phyloP scores from a whole-genome alignment of 257 asterid genomes.

The Scutellaria galericulata region DNA sequence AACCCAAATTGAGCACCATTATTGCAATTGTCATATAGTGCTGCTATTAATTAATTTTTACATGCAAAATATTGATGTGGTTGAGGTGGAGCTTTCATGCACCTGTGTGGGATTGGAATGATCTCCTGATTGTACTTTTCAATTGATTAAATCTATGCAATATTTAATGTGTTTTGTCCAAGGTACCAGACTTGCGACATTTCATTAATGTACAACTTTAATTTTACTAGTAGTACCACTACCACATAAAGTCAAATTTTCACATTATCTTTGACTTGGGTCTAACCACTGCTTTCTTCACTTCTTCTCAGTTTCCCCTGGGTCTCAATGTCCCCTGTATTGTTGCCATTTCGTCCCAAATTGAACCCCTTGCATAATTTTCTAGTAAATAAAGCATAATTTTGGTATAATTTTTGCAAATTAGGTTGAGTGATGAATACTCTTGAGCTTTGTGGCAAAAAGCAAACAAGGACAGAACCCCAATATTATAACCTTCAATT shows the following conservation, averaged over 20 bases:
- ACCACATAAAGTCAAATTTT: constrained; percentile 39
- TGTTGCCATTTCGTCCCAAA: not conserved
- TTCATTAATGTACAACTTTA: constrained; percentile 21
- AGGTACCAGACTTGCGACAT: constrained; percentile 11
- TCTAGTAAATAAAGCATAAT: not conserved
- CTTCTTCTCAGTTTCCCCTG: not conserved
- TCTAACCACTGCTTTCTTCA: constrained; percentile 21
- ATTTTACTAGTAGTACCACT: constrained; percentile 7
- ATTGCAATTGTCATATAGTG: constrained; percentile 9
- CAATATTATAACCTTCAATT: constrained; percentile 29
- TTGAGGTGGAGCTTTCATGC: constrained; percentile 42
- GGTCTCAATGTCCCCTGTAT: not conserved
- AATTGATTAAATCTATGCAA: constrained; percentile 14
- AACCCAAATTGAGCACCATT: not conserved
- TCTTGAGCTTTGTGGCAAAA: constrained; percentile 15
- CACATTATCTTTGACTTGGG: constrained; percentile 42
- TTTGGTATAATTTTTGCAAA: constrained; percentile 7
- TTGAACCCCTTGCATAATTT: not conserved
- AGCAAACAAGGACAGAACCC: constrained; percentile 18
- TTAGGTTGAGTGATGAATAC: constrained; percentile 8
- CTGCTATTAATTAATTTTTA: not conserved
- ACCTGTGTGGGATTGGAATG: constrained; percentile 39
- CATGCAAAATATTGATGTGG: constrained; percentile 29
- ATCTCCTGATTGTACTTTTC: constrained; percentile 38
- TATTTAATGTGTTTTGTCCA: constrained; percentile 39